Base-by-base conservation (phyloP, 345 rosid species). In the Linum trigynum region DNA sequence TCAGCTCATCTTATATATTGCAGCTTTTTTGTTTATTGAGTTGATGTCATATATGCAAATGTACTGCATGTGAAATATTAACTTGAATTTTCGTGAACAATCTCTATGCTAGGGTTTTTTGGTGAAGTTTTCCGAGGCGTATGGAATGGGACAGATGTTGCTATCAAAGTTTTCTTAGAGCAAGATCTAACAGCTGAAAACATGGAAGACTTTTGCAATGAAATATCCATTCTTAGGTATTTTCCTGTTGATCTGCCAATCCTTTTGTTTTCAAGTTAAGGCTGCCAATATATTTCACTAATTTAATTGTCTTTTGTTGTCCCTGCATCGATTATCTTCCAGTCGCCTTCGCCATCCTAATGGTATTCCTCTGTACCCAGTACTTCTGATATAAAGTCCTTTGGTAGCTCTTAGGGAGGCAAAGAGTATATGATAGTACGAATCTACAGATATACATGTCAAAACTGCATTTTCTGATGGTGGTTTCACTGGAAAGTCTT, bases 131-230 rank as follows among this genome's bases (percentile, higher is more conserved):
- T 95, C 66, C 95, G 94, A 62, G 98, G 97, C 50, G 59, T 87
- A 61, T 95, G 99, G 99, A 95, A 89, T 69, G 99, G 99, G 71
- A 95, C 98, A 45, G 96, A 95, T 40, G 98, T 95, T 11, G 99
- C 99, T 38, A 87, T 89, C 77, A 95, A 95, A 84, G 86, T 87
- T 74, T 89, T 95, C 71, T 81, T 95, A 69, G 98, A 91, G 84
- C 97, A 95, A 76, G 96, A 95, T 83, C 82, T 95, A 59, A 95
- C 96, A 62, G 85, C 86, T 48, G 98, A 90, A 80, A 92, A 90
- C 77, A 90, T 92, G 98, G 91, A 90, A 74, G 97, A 92, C 71
- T 95, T 95, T 72, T 89, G 99, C 83, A 95, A 95, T 57, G 99
- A 91, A 82, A 91, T 95, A 74, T 87, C 98, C 36, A 91, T 95